phyloP scores from a whole-genome alignment of 345 rosid genomes.

The Streptanthus diversifolius region DNA sequence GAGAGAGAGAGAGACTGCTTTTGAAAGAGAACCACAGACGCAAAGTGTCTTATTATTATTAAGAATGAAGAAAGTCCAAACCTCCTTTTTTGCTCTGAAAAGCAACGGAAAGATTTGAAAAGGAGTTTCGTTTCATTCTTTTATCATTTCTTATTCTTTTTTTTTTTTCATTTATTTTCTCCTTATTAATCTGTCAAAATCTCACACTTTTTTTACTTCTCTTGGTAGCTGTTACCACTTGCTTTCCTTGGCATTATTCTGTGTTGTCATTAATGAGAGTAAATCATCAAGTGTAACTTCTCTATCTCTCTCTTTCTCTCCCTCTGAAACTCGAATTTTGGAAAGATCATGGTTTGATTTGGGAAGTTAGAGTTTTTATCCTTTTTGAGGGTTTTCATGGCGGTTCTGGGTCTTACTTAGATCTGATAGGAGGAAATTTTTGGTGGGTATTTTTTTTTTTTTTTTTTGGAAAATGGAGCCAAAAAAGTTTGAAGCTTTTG shows the following conservation, averaged over 20 bases:
- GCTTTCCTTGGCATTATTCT: slow-evolving; percentile 26
- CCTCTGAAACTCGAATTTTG: slow-evolving; percentile 20
- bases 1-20: slow-evolving; percentile 4
- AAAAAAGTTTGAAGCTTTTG: slow-evolving; percentile 37
- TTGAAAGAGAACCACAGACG: slow-evolving; percentile 23
- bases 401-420: slow-evolving; percentile 58
- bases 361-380: slow-evolving; percentile 31
- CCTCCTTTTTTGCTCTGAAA: slow-evolving; percentile 29
- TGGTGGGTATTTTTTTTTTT: neutral
- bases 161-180: neutral
- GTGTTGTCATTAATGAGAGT: slow-evolving; percentile 26
- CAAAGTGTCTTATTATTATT: neutral
- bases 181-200: neutral
- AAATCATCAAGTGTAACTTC: slow-evolving; percentile 33
- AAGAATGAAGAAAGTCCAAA: slow-evolving; percentile 26
- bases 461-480: slow-evolving; percentile 38
- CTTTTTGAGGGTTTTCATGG: slow-evolving; percentile 34
- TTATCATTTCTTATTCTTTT: slow-evolving; percentile 3
- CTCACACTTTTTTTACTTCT: slow-evolving; percentile 29
- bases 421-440: slow-evolving; percentile 57
- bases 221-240: slow-evolving; percentile 23
- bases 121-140: neutral
- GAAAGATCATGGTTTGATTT: slow-evolving; percentile 36
- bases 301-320: neutral
- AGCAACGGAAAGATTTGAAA: slow-evolving; percentile 22